phyloP scores from a whole-genome alignment of 805 yeast species.

The Cyberlindnera saturnus region DNA sequence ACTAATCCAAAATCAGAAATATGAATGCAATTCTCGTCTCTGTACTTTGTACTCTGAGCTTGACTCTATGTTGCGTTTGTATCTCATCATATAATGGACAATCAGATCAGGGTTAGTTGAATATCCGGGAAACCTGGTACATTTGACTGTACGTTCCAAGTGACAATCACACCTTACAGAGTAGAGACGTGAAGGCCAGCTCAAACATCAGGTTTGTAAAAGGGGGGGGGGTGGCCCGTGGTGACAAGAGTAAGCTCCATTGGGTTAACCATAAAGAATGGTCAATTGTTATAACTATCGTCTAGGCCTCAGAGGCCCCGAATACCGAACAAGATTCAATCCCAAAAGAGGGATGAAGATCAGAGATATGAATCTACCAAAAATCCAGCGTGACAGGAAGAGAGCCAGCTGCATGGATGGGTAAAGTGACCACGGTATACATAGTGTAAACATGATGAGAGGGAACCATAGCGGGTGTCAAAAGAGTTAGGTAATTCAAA shows the following conservation, averaged over 20 bases:
- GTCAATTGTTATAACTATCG: constrained; percentile 73
- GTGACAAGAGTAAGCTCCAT: constrained; percentile 79
- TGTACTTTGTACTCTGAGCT: constrained; percentile 62
- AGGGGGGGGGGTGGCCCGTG: constrained; percentile 44
- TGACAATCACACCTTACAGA: not conserved
- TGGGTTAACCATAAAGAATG: constrained; percentile 44
- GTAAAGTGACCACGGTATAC: not conserved
- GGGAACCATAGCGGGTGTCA: not conserved
- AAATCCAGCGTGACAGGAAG: not conserved
- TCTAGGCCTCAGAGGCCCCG: constrained; percentile 46
- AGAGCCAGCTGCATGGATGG: not conserved
- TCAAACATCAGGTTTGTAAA: constrained; percentile 9
- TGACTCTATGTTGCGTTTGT: constrained; percentile 82
- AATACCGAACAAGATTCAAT: constrained; percentile 46
- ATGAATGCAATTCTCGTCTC: constrained; percentile 68
- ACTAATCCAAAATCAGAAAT: constrained; percentile 13
- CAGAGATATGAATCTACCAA: constrained; percentile 3
- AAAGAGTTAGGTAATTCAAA: too few species aligned
- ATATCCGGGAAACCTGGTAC: constrained; percentile 43
- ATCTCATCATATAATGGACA: constrained; percentile 55
- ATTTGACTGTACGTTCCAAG: constrained; percentile 53
- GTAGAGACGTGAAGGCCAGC: not conserved
- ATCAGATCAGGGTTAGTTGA: constrained; percentile 3
- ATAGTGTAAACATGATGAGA: not conserved
- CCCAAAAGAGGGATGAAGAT: constrained; percentile 3